Conservation (phyloP, 2,329 filamentous ascomycete species). For the Plenodomus biglobosus region DNA sequence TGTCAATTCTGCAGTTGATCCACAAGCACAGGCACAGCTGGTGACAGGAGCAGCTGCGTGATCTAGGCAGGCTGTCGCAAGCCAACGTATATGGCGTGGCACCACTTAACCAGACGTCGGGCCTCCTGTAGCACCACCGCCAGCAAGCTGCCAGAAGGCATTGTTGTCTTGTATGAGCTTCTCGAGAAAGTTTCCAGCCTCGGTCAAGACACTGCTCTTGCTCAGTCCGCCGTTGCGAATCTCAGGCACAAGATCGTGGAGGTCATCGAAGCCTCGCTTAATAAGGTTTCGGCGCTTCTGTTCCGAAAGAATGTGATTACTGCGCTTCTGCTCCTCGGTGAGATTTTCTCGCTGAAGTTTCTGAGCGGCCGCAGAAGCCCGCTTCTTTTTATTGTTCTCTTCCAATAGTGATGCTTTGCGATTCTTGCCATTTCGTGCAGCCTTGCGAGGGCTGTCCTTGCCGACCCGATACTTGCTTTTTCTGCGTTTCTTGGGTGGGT, state of each 20-base stretch:
- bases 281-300: slow-evolving; percentile 83
- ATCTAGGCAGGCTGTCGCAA: background rate
- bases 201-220: slow-evolving; percentile 76
- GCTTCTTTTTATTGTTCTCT: slow-evolving; percentile 29
- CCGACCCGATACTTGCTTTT: slow-evolving; percentile 19
- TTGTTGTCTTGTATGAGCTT: slow-evolving; percentile 68
- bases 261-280: slow-evolving; percentile 77
- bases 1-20: background rate
- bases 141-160: slow-evolving; percentile 9
- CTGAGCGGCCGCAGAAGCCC: slow-evolving; percentile 24
- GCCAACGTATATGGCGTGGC: background rate
- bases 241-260: slow-evolving; percentile 75
- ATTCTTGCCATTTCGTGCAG: slow-evolving; percentile 19
- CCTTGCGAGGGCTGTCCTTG: slow-evolving; percentile 25
- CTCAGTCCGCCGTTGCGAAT: slow-evolving; percentile 74
- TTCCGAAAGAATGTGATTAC: slow-evolving; percentile 85
- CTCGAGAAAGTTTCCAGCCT: slow-evolving; percentile 78
- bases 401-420: slow-evolving; percentile 26
- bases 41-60: background rate
- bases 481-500: slow-evolving; percentile 27
- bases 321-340: slow-evolving; percentile 76
- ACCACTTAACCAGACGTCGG: background rate
- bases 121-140: slow-evolving; percentile 1
- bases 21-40: background rate
- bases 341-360: slow-evolving; percentile 58